Percentiles rank a stretch among this genome's conserved stretches.
These are phyloP conservation scores for Bothriochloa decipiens DNA, from an alignment of 176 grass and related monocot genomes.

Conservation along the genomic window DNA sequence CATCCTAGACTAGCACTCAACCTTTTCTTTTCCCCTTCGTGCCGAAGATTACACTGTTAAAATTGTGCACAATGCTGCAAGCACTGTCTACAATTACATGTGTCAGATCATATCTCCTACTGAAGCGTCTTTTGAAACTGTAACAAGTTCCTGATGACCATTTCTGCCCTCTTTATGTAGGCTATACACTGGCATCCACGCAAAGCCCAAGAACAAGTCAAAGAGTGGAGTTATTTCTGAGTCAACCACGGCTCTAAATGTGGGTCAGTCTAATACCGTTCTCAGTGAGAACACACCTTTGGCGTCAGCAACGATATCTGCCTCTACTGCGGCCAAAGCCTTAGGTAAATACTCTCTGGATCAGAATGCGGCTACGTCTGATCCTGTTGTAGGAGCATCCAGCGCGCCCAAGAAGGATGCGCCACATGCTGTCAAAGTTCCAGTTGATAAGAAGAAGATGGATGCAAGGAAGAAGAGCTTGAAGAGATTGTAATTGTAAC, in stretches of 20 bases:
- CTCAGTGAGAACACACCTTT: constrained; percentile 46
- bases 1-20: not conserved
- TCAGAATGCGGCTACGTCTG: constrained; percentile 55
- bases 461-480: constrained; percentile 94
- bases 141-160: constrained; percentile 8
- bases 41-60: not conserved
- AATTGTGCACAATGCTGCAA: not conserved
- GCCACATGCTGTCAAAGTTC: constrained; percentile 34
- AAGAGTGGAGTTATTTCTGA: constrained; percentile 76
- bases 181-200: constrained; percentile 87
- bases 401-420: constrained; percentile 51
- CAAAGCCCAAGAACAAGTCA: constrained; percentile 66
- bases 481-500: constrained; percentile 82
- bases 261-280: constrained; percentile 54
- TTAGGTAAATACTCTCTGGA: constrained; percentile 52
- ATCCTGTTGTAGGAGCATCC: constrained; percentile 49
- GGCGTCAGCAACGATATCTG: constrained; percentile 31
- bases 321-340: constrained; percentile 53
- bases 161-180: constrained; percentile 24
- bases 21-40: not conserved
- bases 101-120: not conserved
- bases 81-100: not conserved
- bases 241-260: constrained; percentile 70
- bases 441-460: constrained; percentile 80
- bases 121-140: not conserved